Conservation (phyloP, 1,139 yeast genomes). For the Yamadazyma aaseri region DNA sequence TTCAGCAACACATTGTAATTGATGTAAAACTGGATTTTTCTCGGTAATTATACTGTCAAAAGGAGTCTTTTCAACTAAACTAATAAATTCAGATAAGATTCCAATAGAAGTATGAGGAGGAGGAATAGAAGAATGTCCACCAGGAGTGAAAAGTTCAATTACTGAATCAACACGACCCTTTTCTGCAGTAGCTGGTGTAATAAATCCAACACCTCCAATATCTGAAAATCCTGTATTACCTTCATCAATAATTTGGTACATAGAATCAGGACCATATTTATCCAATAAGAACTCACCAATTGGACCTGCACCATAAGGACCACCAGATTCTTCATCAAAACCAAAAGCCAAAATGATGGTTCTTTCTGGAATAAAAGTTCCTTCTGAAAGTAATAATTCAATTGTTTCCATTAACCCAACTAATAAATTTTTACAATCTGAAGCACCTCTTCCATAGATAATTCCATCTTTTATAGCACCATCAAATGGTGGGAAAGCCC, state of each 20-base stretch:
- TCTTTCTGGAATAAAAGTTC: constrained; percentile 37
- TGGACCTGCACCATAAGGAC: constrained; percentile 32
- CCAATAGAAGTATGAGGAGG: constrained; percentile 51
- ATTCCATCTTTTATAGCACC: constrained; percentile 41
- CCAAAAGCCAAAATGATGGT: constrained; percentile 47
- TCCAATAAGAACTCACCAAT: constrained; percentile 30
- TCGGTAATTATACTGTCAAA: constrained; percentile 36
- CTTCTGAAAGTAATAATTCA: constrained; percentile 38
- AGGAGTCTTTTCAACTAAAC: constrained; percentile 34
- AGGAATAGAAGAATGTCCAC: constrained; percentile 51
- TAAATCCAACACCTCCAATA: constrained; percentile 46
- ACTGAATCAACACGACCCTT: constrained; percentile 43
- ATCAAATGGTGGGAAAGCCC: constrained; percentile 45
- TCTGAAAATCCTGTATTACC: constrained; percentile 36
- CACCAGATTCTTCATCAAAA: constrained; percentile 48
- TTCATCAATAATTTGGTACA: constrained; percentile 46
- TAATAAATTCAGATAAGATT: constrained; percentile 38
- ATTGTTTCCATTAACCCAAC: constrained; percentile 41
- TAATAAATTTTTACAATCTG: constrained; percentile 47
- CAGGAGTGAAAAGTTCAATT: constrained; percentile 41
- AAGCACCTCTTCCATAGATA: constrained; percentile 46
- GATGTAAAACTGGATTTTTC: constrained; percentile 40
- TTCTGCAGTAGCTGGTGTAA: constrained; percentile 54
- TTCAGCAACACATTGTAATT: constrained; percentile 46
- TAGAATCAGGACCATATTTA: constrained; percentile 39